These are phyloP conservation scores for Escovopsis sp. DNA, from an alignment of 2,329 filamentous ascomycete genomes.

Conservation along the genomic window DNA sequence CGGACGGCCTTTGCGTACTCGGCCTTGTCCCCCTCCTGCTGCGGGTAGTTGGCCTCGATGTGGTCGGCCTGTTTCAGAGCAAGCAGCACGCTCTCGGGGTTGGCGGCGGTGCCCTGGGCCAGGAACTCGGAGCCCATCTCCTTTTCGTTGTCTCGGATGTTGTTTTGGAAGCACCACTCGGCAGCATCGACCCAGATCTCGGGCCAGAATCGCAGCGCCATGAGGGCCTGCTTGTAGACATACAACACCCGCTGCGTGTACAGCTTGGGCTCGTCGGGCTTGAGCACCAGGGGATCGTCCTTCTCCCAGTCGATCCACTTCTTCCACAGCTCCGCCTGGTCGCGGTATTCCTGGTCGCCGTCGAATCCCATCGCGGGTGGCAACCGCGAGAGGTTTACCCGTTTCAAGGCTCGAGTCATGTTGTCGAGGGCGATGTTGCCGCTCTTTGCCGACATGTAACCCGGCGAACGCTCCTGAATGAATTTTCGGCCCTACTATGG, in stretches of 20 bases:
- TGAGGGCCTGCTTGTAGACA: constrained; percentile 84
- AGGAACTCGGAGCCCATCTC: constrained; percentile 60
- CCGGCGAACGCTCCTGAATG: constrained; percentile 78
- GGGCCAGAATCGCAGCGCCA: constrained; percentile 88
- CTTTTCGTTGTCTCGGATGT: constrained; percentile 45
- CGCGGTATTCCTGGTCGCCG: constrained; percentile 67
- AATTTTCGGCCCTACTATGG: constrained; percentile 70
- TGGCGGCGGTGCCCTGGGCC: constrained; percentile 68
- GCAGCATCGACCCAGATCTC: constrained; percentile 93
- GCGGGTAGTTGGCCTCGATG: constrained; percentile 62
- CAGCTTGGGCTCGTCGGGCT: constrained; percentile 60
- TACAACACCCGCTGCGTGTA: constrained; percentile 74
- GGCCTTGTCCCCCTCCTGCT: constrained; percentile 63
- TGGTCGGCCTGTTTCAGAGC: constrained; percentile 82
- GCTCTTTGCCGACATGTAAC: constrained; percentile 91
- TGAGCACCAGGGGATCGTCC: constrained; percentile 75
- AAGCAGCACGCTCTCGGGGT: constrained; percentile 84
- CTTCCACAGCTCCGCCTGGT: constrained; percentile 82
- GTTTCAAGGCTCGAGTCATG: constrained; percentile 59
- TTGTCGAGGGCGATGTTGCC: constrained; percentile 86
- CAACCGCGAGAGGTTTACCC: constrained; percentile 64
- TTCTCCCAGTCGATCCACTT: constrained; percentile 94
- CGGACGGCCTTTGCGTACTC: constrained; percentile 66
- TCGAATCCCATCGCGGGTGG: constrained; percentile 77
- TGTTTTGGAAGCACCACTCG: constrained; percentile 78